A percentile compares a stretch with the other conserved stretches of the same genome.
phyloP scores from a whole-genome alignment of 2,329 filamentous ascomycete genomes.

The Cordyceps fumosorosea region DNA sequence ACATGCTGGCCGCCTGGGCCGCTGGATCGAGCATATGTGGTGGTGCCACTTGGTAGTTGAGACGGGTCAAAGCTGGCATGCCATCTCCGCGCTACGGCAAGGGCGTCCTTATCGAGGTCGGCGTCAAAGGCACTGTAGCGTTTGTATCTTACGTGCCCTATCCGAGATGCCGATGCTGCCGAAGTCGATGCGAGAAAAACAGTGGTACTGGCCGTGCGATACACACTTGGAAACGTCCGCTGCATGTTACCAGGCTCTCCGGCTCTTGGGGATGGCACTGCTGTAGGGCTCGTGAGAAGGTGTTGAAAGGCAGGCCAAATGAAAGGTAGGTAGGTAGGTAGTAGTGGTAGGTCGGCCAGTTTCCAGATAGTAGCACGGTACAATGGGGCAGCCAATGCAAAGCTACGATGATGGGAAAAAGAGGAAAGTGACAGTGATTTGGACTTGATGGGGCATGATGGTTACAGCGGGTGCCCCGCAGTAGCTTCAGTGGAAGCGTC shows the following conservation, averaged over 20 bases:
- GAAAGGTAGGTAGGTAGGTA: background rate
- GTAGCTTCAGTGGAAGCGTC: background rate
- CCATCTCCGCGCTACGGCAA: constrained; percentile 48
- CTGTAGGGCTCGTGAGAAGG: background rate
- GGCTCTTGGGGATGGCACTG: background rate
- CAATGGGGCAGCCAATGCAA: background rate
- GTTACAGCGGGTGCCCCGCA: background rate
- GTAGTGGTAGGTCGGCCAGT: background rate
- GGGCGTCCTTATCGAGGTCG: constrained; percentile 41
- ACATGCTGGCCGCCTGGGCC: constrained; percentile 57
- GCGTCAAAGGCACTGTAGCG: constrained; percentile 44
- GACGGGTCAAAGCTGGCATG: constrained; percentile 35
- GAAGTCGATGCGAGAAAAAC: background rate
- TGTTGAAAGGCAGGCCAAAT: background rate
- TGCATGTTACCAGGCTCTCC: background rate
- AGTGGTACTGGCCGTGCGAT: background rate
- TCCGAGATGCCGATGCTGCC: background rate
- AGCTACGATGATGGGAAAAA: background rate
- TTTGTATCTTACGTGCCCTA: constrained; percentile 18
- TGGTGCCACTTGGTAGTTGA: constrained; percentile 44
- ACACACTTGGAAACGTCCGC: constrained; percentile 4
- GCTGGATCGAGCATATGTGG: constrained; percentile 51
- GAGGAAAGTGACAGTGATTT: background rate
- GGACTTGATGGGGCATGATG: background rate
- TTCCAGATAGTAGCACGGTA: background rate